A percentile compares a stretch with the other conserved stretches of the same genome.
Evolutionary conservation across 352 stramenopile species (phyloP).

Genomic region (Globisporangium spiculum): DNA sequence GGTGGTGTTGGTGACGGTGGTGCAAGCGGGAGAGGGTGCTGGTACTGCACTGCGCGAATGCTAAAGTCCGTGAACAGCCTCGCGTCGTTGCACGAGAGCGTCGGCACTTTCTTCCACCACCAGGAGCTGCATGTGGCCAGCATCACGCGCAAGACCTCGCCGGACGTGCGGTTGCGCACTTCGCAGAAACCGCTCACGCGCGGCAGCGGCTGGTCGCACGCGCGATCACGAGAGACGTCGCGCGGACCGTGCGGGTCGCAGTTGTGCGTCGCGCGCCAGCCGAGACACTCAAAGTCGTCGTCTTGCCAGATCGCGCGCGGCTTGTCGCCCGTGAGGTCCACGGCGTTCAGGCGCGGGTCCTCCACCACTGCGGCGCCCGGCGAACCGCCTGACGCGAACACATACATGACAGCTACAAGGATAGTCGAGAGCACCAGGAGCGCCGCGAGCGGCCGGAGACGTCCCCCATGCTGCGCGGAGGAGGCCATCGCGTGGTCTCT

Average conservation of each 20-base stretch:
- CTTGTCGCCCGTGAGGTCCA: conserved; percentile 39
- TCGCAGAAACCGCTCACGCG: conserved; percentile 60
- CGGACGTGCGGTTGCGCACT: conserved; percentile 57
- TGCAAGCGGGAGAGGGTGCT: conserved; percentile 11
- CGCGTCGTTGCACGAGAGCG: conserved; percentile 55
- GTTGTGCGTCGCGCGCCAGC: conserved; percentile 59
- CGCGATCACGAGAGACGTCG: conserved; percentile 34
- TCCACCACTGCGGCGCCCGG: not conserved
- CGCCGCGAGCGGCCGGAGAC: conserved; percentile 9
- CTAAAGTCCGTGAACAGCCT: conserved; percentile 63
- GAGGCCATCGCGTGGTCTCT: not conserved
- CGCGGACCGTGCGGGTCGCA: conserved; percentile 59
- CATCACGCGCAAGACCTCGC: conserved; percentile 52
- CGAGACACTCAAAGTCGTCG: conserved; percentile 68
- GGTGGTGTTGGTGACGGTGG: too few species aligned
- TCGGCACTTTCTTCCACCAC: conserved; percentile 49
- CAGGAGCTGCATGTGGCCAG: conserved; percentile 60
- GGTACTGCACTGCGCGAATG: conserved; percentile 38
- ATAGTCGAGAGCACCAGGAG: not conserved
- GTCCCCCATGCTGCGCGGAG: not conserved
- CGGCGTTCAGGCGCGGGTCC: conserved; percentile 33
- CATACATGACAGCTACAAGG: not conserved
- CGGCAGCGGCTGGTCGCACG: conserved; percentile 37
- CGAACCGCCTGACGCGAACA: not conserved
- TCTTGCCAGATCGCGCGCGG: conserved; percentile 37